Evolutionary conservation across 2,329 filamentous ascomycete genomes (phyloP).

Genomic region (Capronia coronata): DNA sequence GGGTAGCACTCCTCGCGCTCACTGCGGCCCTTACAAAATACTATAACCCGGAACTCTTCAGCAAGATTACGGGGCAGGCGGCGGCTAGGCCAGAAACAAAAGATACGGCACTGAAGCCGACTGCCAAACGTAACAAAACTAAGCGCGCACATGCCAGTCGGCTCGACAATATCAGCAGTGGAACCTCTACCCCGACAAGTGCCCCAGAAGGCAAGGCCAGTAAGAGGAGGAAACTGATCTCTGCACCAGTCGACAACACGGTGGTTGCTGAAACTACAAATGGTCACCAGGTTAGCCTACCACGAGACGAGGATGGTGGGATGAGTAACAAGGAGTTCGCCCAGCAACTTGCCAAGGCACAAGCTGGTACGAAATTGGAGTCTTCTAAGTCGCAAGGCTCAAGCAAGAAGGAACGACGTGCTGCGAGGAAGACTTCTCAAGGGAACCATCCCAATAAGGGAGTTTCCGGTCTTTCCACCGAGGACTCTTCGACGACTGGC

Average conservation of each 20-base stretch:
- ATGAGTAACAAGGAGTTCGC: conserved; percentile 71
- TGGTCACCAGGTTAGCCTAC: conserved; percentile 25
- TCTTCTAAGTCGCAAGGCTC: conserved; percentile 29
- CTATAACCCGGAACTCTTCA: conserved; percentile 22
- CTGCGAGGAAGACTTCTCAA: conserved; percentile 37
- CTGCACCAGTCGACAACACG: conserved; percentile 32
- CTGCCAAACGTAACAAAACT: conserved; percentile 19
- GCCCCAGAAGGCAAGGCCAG: conserved; percentile 22
- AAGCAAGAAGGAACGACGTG: conserved; percentile 40
- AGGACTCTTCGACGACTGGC: conserved; percentile 62
- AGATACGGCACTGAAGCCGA: conserved; percentile 6
- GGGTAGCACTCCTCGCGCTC: conserved; percentile 19
- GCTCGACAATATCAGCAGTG: conserved; percentile 16
- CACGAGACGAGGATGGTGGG: conserved; percentile 50
- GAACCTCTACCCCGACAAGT: conserved; percentile 18
- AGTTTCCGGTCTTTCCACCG: conserved; percentile 45
- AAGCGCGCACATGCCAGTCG: conserved; percentile 21
- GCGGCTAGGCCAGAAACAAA: conserved; percentile 1
- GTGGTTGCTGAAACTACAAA: conserved; percentile 30
- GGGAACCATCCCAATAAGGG: conserved; percentile 45
- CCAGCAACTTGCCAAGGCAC: conserved; percentile 61
- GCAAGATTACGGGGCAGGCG: conserved; percentile 12
- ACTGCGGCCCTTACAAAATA: conserved; percentile 19
- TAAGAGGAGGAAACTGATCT: conserved; percentile 38
- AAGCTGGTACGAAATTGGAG: conserved; percentile 60